Percentiles rank a stretch among this genome's conserved stretches.
These are phyloP conservation scores for Solidago caesia DNA, from an alignment of 129 eudicot genomes.

Conservation along the genomic window DNA sequence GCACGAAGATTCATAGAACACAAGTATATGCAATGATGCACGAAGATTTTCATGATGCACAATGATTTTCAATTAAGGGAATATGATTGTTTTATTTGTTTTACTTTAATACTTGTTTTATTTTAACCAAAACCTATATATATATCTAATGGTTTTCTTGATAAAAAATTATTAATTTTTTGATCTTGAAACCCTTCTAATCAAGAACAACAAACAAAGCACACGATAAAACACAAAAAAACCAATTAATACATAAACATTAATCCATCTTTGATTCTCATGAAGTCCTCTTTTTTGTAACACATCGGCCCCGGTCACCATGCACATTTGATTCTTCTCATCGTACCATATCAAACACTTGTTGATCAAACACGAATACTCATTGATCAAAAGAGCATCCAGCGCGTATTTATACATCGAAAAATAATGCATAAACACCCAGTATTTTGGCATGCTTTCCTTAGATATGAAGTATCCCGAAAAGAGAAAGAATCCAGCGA, in stretches of 20 bases:
- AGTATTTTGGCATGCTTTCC: constrained; percentile 81
- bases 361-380: constrained; percentile 68
- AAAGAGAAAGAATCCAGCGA: constrained; percentile 86
- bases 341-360: constrained; percentile 88
- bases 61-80: too few relatives aligned
- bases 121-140: too few relatives aligned
- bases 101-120: too few relatives aligned
- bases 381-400: constrained; percentile 81
- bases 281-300: constrained; percentile 76
- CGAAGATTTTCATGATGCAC: too few relatives aligned
- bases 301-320: constrained; percentile 82
- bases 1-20: too few relatives aligned
- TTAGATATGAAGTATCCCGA: constrained; percentile 90
- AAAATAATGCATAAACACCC: constrained; percentile 83
- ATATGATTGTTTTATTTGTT: too few relatives aligned
- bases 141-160: background rate
- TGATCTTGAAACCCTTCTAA: constrained; percentile 87
- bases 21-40: too few relatives aligned
- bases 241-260: constrained; percentile 69
- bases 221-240: constrained; percentile 79
- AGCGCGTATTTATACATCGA: constrained; percentile 93
- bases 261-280: constrained; percentile 80
- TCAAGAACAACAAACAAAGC: constrained; percentile 70
- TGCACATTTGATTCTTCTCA: constrained; percentile 57
- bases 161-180: constrained; percentile 46